These are phyloP conservation scores for Croton laevigatus DNA, from an alignment of 441 rosid genomes.

Conservation along the genomic window DNA sequence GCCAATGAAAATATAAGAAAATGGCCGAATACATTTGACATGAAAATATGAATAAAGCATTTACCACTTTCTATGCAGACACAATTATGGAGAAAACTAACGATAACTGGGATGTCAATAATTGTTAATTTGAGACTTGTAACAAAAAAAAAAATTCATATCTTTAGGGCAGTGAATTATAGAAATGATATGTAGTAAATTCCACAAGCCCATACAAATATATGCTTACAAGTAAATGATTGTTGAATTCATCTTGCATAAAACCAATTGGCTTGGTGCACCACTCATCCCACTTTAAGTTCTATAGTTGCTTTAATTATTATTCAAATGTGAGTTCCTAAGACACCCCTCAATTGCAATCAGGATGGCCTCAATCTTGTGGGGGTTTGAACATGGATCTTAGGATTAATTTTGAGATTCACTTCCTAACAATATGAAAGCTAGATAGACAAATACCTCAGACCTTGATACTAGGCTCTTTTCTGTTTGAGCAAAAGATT, in stretches of 20 bases:
- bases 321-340: too few relatives aligned
- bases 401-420: too few relatives aligned
- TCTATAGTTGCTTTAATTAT: too few relatives aligned
- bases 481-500: slow-evolving; percentile 45
- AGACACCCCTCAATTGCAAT: too few relatives aligned
- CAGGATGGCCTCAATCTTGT: too few relatives aligned
- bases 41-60: slow-evolving; percentile 4
- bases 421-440: neutral
- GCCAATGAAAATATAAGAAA: slow-evolving; percentile 17
- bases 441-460: slow-evolving; percentile 63
- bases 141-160: neutral
- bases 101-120: slow-evolving; percentile 5
- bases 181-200: neutral
- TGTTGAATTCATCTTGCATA: too few relatives aligned
- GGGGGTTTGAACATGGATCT: too few relatives aligned
- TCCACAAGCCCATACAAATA: too few relatives aligned
- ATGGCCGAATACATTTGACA: slow-evolving; percentile 10
- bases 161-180: neutral
- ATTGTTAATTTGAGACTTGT: neutral
- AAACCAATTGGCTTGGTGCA: too few relatives aligned
- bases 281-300: too few relatives aligned
- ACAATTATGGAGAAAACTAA: neutral
- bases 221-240: too few relatives aligned
- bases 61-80: neutral
- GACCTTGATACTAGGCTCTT: slow-evolving; percentile 56